A percentile compares a stretch with the other conserved stretches of the same genome.
Conservation (phyloP, 768 basidiomycete species). For the Russula abietina region DNA sequence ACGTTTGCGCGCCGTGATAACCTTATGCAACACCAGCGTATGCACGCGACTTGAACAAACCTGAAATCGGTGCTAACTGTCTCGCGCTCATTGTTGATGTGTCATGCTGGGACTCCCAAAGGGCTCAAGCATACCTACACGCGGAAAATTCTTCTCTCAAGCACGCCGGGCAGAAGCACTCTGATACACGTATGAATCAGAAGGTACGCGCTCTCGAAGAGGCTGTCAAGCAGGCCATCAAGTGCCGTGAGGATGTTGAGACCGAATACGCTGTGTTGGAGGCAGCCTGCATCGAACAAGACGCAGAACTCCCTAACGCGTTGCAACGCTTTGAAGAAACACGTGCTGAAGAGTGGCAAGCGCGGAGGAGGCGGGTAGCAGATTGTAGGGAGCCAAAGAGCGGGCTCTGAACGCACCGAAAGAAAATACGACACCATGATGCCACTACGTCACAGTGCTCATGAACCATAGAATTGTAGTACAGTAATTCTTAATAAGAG, state of each 20-base stretch:
- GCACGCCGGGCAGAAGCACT: slow-evolving; percentile 74
- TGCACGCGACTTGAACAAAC: slow-evolving; percentile 37
- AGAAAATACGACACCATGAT: no score
- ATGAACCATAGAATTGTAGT: no score
- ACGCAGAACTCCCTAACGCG: slow-evolving; percentile 30
- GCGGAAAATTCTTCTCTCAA: slow-evolving; percentile 81
- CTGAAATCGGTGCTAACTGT: not conserved
- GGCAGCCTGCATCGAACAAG: slow-evolving; percentile 26
- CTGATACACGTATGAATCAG: slow-evolving; percentile 73
- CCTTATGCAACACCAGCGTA: slow-evolving; percentile 63
- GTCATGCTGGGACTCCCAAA: slow-evolving; percentile 77
- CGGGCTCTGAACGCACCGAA: no score
- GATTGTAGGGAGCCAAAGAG: slow-evolving; percentile 36
- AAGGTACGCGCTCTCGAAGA: slow-evolving; percentile 86
- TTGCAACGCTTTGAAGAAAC: slow-evolving; percentile 24
- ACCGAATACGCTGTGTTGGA: slow-evolving; percentile 37
- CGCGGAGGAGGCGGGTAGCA: slow-evolving; percentile 38
- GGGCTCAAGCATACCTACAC: slow-evolving; percentile 72
- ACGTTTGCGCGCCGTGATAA: slow-evolving; percentile 73
- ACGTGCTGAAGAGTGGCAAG: slow-evolving; percentile 19
- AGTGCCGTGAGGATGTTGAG: slow-evolving; percentile 45
- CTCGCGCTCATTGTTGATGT: no score
- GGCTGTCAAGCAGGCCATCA: slow-evolving; percentile 66
- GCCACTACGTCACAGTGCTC: no score
- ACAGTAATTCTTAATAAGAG: no score